phyloP scores from a whole-genome alignment of 768 basidiomycete genomes.

The Lepiota subincarnata region DNA sequence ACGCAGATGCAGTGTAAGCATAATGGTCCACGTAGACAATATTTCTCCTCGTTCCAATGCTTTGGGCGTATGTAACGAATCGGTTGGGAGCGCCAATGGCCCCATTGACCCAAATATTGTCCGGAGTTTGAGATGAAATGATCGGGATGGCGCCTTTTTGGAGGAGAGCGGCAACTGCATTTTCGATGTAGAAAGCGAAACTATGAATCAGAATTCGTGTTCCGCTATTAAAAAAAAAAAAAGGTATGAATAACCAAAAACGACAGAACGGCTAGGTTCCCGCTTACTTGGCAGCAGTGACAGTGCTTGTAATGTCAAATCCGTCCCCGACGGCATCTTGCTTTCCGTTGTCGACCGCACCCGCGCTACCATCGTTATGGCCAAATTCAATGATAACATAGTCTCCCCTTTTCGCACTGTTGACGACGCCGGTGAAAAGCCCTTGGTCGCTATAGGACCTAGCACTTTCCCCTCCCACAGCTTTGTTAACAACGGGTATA shows the following conservation, averaged over 20 bases:
- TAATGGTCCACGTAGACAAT: conserved; percentile 45
- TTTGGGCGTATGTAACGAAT: conserved; percentile 42
- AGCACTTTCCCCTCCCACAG: conserved; percentile 42
- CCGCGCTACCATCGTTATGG: conserved; percentile 41
- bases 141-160: conserved; percentile 46
- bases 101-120: conserved; percentile 38
- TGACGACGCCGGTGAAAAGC: conserved; percentile 37
- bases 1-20: conserved; percentile 38
- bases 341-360: conserved; percentile 37
- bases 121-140: conserved; percentile 44
- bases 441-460: conserved; percentile 46
- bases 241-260: background rate
- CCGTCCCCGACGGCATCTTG: conserved; percentile 39
- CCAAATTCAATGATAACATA: conserved; percentile 46
- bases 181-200: conserved; percentile 42
- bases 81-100: conserved; percentile 31
- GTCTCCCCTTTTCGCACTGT: conserved; percentile 35
- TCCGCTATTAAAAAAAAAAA: conserved; percentile 24
- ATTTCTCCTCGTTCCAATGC: conserved; percentile 30
- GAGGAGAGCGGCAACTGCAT: conserved; percentile 35
- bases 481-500: conserved; percentile 41
- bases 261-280: background rate
- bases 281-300: conserved; percentile 31
- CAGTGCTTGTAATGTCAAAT: conserved; percentile 30
- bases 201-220: conserved; percentile 36